These are phyloP conservation scores for Staphylotrichum tortipilum DNA, from an alignment of 495 filamentous ascomycete genomes.

Conservation along the genomic window DNA sequence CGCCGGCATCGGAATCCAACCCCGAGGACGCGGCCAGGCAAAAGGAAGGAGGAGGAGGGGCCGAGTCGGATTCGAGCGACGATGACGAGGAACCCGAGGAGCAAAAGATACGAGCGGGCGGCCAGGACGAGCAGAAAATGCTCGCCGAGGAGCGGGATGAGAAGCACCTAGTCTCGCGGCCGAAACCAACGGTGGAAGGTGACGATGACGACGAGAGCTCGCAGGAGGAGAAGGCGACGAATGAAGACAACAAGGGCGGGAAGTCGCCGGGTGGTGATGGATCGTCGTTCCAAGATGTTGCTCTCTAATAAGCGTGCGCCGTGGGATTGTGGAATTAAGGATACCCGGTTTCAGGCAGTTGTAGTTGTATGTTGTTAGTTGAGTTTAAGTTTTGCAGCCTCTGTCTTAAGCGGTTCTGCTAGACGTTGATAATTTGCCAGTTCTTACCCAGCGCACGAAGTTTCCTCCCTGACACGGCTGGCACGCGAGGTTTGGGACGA, in stretches of 20 bases:
- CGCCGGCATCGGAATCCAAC: not conserved
- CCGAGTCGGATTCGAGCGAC: conserved; percentile 22
- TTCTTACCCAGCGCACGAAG: too few relatives aligned
- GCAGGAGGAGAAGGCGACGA: conserved; percentile 28
- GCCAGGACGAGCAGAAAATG: conserved; percentile 48
- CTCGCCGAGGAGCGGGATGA: conserved; percentile 45
- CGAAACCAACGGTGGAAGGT: conserved; percentile 24
- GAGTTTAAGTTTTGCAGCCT: too few relatives aligned
- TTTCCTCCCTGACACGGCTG: too few relatives aligned
- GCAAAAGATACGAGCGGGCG: conserved; percentile 23
- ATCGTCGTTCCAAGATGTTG: conserved; percentile 47
- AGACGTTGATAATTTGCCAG: too few relatives aligned
- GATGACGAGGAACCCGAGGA: conserved; percentile 29
- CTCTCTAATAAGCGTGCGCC: conserved; percentile 28
- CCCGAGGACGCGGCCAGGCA: not conserved
- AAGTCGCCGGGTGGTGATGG: conserved; percentile 37
- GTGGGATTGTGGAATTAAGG: not conserved
- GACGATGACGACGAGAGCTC: conserved; percentile 30
- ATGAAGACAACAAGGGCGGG: conserved; percentile 24
- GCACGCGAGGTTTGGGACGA: too few relatives aligned
- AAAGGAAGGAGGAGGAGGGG: conserved; percentile 17
- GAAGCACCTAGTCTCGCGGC: conserved; percentile 38
- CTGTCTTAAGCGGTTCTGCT: too few relatives aligned
- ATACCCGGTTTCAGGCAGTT: not conserved
- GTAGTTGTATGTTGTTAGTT: too few relatives aligned